Evolutionary conservation across 2,329 filamentous ascomycete genomes (phyloP), one percentile per base, ranked within the genome.

Genomic region (Pyrenophora graminea): DNA sequence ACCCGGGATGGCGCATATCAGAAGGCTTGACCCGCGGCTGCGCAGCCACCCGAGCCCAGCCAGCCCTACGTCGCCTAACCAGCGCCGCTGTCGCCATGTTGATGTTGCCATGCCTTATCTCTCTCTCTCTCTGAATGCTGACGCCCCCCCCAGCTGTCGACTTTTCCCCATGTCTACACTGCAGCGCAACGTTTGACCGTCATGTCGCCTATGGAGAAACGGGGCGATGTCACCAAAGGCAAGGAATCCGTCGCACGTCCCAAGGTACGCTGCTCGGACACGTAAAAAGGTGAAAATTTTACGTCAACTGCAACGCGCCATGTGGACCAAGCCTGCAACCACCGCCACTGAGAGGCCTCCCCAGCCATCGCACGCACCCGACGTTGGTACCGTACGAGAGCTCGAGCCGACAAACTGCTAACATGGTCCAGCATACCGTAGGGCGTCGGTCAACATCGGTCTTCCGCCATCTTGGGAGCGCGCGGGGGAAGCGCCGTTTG

Each of bases 211-310:
- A 27, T 36, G 15, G 25, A 6, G 9, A 21, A 21, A 23, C 15
- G 34, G 17, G 44, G 33, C 52, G 25, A 52, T 52, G 56, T 54
- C 52, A 57, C 49, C 15, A 33, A 33, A 41, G 43, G 61, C 27
- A 30, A 30, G 27, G 27, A 12, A 30, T 10, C 27, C 9, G 27
- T 30, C 9, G 27, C 61, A 66, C 61, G 63, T 61, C 56, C 62
- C 41, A 31, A 37, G 23, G 8, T 59, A 15, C 46, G 53, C 40
- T 39, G 50, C 47, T 46, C 23, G 34, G 38, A 49, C 50, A 44
- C 45, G 44, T 45, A 49, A 48, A 53, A 53, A 59, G 55, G 59
- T 62, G 63, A 68, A 68, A 67, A 59, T 66, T 67, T 67, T 68
- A 66, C 62, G 64, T 67, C 59, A 67, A 66, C 50, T 45, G 45